phyloP scores from a whole-genome alignment of 2,329 filamentous ascomycete genomes.

The Erysiphe pulchra region DNA sequence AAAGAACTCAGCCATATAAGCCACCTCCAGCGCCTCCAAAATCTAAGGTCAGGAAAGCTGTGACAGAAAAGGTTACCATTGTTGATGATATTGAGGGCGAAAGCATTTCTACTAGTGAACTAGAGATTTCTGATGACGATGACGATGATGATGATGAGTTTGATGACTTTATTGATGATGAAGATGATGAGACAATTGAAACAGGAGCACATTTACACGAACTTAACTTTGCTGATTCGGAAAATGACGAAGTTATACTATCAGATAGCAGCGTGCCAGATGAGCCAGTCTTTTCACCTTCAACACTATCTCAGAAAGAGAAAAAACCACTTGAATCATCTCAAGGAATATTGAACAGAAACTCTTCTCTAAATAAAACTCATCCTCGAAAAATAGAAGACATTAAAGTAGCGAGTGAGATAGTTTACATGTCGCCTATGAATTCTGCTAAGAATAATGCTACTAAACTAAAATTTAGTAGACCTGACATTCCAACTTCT shows the following conservation, averaged over 20 bases:
- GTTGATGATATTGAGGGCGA: constrained; percentile 8
- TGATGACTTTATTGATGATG: constrained; percentile 24
- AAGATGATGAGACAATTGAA: constrained; percentile 2
- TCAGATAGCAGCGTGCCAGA: constrained; percentile 1
- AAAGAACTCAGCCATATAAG: constrained; percentile 18
- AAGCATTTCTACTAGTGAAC: constrained; percentile 1
- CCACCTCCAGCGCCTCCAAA: constrained; percentile 1
- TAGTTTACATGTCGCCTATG: background rate
- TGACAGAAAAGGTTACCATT: constrained; percentile 3
- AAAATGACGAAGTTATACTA: constrained; percentile 3
- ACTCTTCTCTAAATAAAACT: background rate
- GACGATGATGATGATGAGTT: constrained; percentile 22
- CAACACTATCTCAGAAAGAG: background rate
- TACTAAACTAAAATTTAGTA: background rate
- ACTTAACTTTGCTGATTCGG: constrained; percentile 8
- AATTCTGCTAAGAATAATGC: background rate
- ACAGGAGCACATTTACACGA: constrained; percentile 3
- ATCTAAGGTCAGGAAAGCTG: background rate
- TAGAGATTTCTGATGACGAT: constrained; percentile 14
- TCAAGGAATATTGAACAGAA: background rate
- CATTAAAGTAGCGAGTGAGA: background rate
- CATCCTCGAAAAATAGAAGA: background rate
- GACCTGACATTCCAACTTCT: background rate
- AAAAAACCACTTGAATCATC: background rate
- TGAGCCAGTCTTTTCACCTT: background rate